Conservation (phyloP, 768 basidiomycete genomes). For the Rhizopogon sp. region DNA sequence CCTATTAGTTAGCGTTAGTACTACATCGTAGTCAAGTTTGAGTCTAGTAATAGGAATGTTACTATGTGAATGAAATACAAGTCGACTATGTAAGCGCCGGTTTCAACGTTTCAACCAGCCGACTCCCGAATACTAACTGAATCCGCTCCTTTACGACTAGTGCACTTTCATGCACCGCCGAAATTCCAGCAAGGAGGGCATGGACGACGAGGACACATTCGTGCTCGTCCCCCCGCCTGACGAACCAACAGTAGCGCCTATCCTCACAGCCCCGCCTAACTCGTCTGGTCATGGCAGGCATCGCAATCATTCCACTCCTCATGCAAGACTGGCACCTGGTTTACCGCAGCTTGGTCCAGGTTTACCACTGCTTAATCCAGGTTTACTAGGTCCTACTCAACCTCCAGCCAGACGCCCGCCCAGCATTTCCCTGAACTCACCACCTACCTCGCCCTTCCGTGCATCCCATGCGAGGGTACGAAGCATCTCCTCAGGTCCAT, state of each 20-base stretch:
- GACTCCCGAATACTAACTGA: too few species aligned
- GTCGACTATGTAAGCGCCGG: too few species aligned
- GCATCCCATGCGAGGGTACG: constrained; percentile 27
- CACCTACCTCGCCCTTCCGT: constrained; percentile 28
- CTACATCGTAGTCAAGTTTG: too few species aligned
- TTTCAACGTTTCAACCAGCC: too few species aligned
- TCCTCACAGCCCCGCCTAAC: constrained; percentile 10
- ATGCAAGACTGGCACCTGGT: constrained; percentile 11
- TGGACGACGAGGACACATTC: constrained; percentile 17
- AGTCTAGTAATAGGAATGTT: too few species aligned
- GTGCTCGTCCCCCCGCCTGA: neutral
- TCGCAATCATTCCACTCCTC: constrained; percentile 23
- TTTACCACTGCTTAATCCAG: constrained; percentile 8
- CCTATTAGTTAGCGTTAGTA: too few species aligned
- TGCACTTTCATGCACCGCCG: constrained; percentile 30
- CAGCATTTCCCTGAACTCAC: constrained; percentile 16
- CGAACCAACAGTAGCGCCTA: constrained; percentile 3
- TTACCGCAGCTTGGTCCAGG: constrained; percentile 21
- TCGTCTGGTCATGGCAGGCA: constrained; percentile 12
- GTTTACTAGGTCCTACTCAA: neutral
- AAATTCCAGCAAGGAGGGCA: constrained; percentile 40
- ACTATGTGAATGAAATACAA: too few species aligned
- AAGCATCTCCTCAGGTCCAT: constrained; percentile 29
- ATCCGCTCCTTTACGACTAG: neutral
- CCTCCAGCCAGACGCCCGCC: constrained; percentile 19